A percentile compares a stretch with the other conserved stretches of the same genome.
phyloP scores from a whole-genome alignment of 805 yeast species.

The Saturnispora sekii region DNA sequence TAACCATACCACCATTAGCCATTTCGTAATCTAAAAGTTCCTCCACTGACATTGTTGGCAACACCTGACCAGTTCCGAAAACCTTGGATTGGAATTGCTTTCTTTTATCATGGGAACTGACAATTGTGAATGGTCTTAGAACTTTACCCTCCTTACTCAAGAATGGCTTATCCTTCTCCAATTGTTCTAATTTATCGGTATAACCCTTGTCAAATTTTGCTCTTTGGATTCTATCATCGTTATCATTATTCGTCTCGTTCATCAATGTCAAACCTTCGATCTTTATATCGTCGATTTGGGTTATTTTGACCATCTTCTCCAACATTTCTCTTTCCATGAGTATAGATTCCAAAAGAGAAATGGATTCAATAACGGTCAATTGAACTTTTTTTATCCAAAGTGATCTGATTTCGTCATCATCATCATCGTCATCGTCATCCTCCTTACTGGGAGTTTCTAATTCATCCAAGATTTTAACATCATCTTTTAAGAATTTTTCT shows the following conservation, averaged over 20 bases:
- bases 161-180: slow-evolving; percentile 42
- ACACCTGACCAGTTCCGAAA: slow-evolving; percentile 81
- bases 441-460: slow-evolving; percentile 6
- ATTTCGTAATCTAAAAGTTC: slow-evolving; percentile 82
- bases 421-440: slow-evolving; percentile 31
- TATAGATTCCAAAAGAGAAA: slow-evolving; percentile 46
- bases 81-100: slow-evolving; percentile 52
- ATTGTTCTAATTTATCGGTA: slow-evolving; percentile 39
- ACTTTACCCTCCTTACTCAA: slow-evolving; percentile 69
- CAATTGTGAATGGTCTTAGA: slow-evolving; percentile 73
- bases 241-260: slow-evolving; percentile 8
- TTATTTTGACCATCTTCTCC: slow-evolving; percentile 24
- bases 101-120: slow-evolving; percentile 37
- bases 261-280: slow-evolving; percentile 8
- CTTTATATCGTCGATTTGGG: slow-evolving; percentile 13
- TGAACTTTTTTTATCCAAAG: slow-evolving; percentile 47
- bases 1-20: slow-evolving; percentile 71
- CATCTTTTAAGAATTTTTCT: slow-evolving; percentile 43
- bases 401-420: slow-evolving; percentile 56
- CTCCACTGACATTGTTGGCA: slow-evolving; percentile 93
- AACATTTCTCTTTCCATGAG: slow-evolving; percentile 61
- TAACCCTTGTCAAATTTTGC: slow-evolving; percentile 33
- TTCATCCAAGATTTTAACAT: slow-evolving; percentile 23
- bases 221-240: slow-evolving; percentile 9
- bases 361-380: slow-evolving; percentile 42